These are phyloP conservation scores for Gracilariopsis chorda DNA, from an alignment of 23 red algal genomes.

Conservation along the genomic window DNA sequence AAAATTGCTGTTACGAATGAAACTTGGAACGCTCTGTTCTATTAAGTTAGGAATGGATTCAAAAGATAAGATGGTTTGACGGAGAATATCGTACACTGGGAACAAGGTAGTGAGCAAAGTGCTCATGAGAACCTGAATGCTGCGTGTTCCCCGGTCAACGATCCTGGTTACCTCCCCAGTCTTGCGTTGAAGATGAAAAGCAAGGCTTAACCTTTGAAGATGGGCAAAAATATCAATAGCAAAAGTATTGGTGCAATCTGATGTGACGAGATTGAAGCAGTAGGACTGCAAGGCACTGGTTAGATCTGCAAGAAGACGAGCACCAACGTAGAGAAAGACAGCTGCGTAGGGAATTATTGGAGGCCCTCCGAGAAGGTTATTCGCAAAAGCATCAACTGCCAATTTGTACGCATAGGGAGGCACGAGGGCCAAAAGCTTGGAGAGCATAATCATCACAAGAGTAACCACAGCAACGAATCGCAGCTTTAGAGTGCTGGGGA, in stretches of 20 bases:
- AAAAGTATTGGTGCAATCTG: conserved; percentile 55
- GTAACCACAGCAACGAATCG: conserved; percentile 29
- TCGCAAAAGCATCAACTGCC: conserved; percentile 63
- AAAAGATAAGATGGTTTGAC: too few species aligned
- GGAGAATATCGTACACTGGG: conserved; percentile 57
- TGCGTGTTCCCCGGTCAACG: conserved; percentile 76
- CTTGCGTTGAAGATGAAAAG: conserved; percentile 70
- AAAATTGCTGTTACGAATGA: conserved; percentile 64
- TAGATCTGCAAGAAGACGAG: conserved; percentile 7
- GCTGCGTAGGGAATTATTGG: conserved; percentile 23
- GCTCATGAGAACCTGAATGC: conserved; percentile 59
- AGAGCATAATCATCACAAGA: conserved; percentile 8
- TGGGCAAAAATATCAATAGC: conserved; percentile 60
- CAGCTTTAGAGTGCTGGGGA: conserved; percentile 18
- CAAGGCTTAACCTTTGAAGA: conserved; percentile 71
- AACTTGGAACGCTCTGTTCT: conserved; percentile 40
- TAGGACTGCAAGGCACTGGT: conserved; percentile 20
- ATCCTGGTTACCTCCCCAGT: conserved; percentile 86
- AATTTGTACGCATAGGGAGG: conserved; percentile 61
- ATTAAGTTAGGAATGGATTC: not conserved
- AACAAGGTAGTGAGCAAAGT: conserved; percentile 78
- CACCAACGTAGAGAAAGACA: conserved; percentile 34
- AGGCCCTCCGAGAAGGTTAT: not conserved
- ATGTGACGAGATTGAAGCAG: conserved; percentile 33
- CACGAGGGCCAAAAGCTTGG: conserved; percentile 46